A percentile compares a stretch with the other conserved stretches of the same genome.
These are phyloP conservation scores for Cerrena zonata DNA, from an alignment of 1,284 basidiomycete genomes.

Conservation along the genomic window DNA sequence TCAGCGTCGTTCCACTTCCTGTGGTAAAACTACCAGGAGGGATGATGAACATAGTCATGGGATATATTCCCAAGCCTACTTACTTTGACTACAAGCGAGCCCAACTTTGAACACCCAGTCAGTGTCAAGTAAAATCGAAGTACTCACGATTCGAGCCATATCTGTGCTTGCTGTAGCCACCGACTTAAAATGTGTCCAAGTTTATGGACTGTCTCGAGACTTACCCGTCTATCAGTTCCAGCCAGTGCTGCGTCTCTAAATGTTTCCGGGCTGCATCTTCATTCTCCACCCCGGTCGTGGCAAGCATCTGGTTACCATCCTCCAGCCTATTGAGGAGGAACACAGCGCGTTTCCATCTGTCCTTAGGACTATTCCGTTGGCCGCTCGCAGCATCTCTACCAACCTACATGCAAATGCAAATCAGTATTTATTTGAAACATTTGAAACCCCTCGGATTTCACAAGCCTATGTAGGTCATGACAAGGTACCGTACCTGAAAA, in stretches of 20 bases:
- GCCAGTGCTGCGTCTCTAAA: constrained; percentile 57
- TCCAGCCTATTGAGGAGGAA: constrained; percentile 39
- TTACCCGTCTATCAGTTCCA: constrained; percentile 61
- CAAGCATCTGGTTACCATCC: constrained; percentile 38
- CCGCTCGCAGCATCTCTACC: constrained; percentile 36
- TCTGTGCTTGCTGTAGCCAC: constrained; percentile 49
- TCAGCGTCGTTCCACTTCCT: constrained; percentile 56
- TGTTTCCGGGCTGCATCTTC: constrained; percentile 37
- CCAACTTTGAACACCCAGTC: neutral
- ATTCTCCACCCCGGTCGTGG: constrained; percentile 23
- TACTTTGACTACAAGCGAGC: constrained; percentile 34
- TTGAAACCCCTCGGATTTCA: neutral
- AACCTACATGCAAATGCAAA: constrained; percentile 25
- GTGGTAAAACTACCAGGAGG: constrained; percentile 49
- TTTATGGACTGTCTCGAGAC: constrained; percentile 8
- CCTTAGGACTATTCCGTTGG: constrained; percentile 38
- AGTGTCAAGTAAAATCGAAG: neutral
- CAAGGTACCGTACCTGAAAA: constrained; percentile 32
- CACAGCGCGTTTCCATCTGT: constrained; percentile 44
- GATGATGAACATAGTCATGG: neutral
- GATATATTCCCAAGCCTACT: neutral
- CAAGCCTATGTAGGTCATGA: too few species aligned
- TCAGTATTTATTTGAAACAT: neutral
- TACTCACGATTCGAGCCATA: constrained; percentile 58
- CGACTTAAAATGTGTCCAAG: neutral